Conservation (phyloP, 1,284 basidiomycete species). For the Dichomitus squalens region DNA sequence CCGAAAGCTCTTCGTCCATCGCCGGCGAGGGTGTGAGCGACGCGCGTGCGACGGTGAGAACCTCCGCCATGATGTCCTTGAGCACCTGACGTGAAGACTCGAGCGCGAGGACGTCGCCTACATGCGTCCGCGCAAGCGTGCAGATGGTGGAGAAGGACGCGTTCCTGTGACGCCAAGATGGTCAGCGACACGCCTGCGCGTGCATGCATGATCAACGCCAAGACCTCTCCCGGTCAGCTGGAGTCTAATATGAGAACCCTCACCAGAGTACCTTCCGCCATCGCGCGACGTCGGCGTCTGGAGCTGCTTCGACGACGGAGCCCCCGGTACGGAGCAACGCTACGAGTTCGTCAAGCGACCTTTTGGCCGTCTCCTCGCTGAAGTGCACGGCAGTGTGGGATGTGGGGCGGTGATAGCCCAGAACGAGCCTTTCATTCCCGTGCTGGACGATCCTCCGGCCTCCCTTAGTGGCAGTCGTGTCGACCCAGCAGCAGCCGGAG, state of each 20-base stretch:
- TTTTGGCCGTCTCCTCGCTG: constrained; percentile 25
- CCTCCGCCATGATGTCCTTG: constrained; percentile 33
- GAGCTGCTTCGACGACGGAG: constrained; percentile 32
- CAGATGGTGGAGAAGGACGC: constrained; percentile 40
- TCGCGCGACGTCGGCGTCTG: constrained; percentile 43
- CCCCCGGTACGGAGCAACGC: constrained; percentile 39
- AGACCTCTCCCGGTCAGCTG: not conserved
- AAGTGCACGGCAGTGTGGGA: constrained; percentile 1
- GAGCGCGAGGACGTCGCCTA: constrained; percentile 36
- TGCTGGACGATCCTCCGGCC: constrained; percentile 33
- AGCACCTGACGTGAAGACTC: constrained; percentile 22
- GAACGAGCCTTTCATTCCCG: constrained; percentile 37
- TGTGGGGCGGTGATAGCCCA: constrained; percentile 34
- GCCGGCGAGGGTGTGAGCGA: constrained; percentile 30
- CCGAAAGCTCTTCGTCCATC: constrained; percentile 26
- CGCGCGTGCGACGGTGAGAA: constrained; percentile 36
- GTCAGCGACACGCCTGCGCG: not conserved
- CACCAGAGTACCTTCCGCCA: constrained; percentile 50
- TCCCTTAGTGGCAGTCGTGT: constrained; percentile 38
- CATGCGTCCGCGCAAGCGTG: constrained; percentile 41
- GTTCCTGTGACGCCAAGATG: constrained; percentile 31
- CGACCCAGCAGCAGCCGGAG: constrained; percentile 43
- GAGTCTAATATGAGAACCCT: constrained; percentile 7
- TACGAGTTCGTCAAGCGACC: constrained; percentile 34
- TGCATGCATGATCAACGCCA: not conserved